Base-by-base conservation (phyloP, 805 yeast genomes). In the Kodamaea kaohsiungensis region DNA sequence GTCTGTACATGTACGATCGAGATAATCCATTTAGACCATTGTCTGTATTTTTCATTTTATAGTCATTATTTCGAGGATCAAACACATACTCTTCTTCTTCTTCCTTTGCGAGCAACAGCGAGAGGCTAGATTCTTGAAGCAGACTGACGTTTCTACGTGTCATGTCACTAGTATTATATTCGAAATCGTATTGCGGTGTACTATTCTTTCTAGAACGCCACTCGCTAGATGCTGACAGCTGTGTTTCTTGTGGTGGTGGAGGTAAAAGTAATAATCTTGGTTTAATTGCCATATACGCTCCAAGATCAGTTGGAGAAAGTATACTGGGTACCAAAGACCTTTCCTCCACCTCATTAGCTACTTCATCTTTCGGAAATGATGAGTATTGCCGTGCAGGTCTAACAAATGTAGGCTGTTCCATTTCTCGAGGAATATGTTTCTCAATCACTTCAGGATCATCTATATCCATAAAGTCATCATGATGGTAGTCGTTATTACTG, bases 241-340 rank as follows among this genome's bases (percentile, higher is more conserved):
- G 22, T 13, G 49, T 13, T 39, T 13, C 19, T 7, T 15, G 16
- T 7, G 46, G 8, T 25, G 53, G 25, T 54, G 71, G 68, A 8
- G 75, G 67, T 48, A 68, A 63, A 43, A 70, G 64, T n/a, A 70
- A 57, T 49, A 70, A 59, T 49, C 57, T 62, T 15, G 67, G 75
- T 51, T 61, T 65, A 30, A 75, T 56, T 1, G 80, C 80, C 51
- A 67, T 64, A 51, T 68, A 65, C 4, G 79, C 79, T 0, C 80
- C 80, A 17, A 76, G 56, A n/a, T 60, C 60, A 2, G 80, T 76
- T 2, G 79, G 80, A 46, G 72, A 71, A 9, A 71, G 59, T 8
- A 69, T 58, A 8, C 57, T 54, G 8, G 62, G 51, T 18, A 40
- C 45, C 25, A 40, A 40, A 3, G 45, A 17, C 17, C 45, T 40